phyloP scores from a whole-genome alignment of 306 rosid species.

The Neltuma alba region DNA sequence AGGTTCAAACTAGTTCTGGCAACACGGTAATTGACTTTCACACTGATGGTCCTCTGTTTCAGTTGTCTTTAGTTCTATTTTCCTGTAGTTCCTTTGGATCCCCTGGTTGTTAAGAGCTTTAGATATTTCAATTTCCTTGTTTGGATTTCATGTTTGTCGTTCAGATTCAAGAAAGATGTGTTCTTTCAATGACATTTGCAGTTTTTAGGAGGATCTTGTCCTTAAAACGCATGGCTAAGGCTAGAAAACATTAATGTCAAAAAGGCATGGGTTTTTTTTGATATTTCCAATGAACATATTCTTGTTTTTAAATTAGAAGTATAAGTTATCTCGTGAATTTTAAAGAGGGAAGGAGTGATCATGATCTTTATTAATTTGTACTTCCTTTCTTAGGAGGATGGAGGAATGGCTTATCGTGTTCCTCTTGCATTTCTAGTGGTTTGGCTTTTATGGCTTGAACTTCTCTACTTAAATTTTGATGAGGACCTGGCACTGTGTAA shows the following conservation, averaged over 20 bases:
- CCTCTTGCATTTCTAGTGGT: conserved; percentile 1
- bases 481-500: background rate
- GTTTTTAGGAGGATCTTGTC: conserved; percentile 20
- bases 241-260: conserved; percentile 21
- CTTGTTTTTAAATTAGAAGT: conserved; percentile 4
- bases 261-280: background rate
- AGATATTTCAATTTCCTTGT: conserved; percentile 30
- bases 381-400: background rate
- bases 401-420: conserved; percentile 13
- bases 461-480: background rate
- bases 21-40: conserved; percentile 52
- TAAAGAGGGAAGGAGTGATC: background rate
- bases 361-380: background rate
- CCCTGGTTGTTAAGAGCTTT: conserved; percentile 16
- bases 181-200: conserved; percentile 2
- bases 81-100: background rate
- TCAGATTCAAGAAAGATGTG: conserved; percentile 21
- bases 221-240: conserved; percentile 18
- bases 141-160: conserved; percentile 13
- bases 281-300: conserved; percentile 26
- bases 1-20: conserved; percentile 66
- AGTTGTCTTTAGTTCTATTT: conserved; percentile 28
- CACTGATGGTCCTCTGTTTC: conserved; percentile 23
- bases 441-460: background rate
- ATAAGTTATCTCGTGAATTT: background rate